Base-by-base conservation (phyloP, 495 filamentous ascomycete species). In the Penicillium steckii region DNA sequence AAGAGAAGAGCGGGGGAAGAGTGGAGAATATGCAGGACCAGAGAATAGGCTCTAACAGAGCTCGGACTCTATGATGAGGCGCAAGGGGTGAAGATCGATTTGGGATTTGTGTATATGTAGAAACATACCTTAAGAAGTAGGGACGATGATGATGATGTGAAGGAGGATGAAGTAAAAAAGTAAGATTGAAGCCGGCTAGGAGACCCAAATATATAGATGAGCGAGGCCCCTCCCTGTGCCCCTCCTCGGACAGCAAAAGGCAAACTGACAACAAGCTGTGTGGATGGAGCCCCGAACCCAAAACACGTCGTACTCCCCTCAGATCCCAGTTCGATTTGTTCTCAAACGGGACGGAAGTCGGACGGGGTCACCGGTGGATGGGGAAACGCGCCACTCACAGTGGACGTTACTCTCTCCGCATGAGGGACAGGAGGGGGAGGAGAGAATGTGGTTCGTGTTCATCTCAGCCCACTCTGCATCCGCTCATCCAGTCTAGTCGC, bases 221-320 rank as follows among this genome's bases (percentile, higher is more conserved):
- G n/a, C n/a, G 24, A 17, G 10, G 24, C 23, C 44, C 51, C 51
- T 38, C 51, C 48, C 52, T 19, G 21, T 30, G 19, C 21, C 29
- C 46, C 52, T 29, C 45, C 33, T 37, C 38, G 5, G 38, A 24
- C 37, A n/a, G 19, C 12, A 15, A 15, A 8, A 8, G 15, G 30
- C 5, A 5, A 27, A 5, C 33, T 6, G 18, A 15, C 8, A n/a
- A 17, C 33, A 37, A 6, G 2, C 10, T 35, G 32, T 10, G 17
- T 44, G 51, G 51, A 48, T 54, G 51, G 52, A 55, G 46, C 46
- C n/a, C n/a, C 48, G 52, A 55, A 55, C 52, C 52, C 52, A 55
- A 55, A 55, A 55, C 46, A 24, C 30, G 27, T 8, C 49, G 52
- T 49, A 49, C 46, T 43, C 52, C 52, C 46, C 52, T 55, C 52